Evolutionary conservation across 768 basidiomycete genomes (phyloP), one percentile per base, ranked within the genome.

Genomic region (Cytidiella melzeri): DNA sequence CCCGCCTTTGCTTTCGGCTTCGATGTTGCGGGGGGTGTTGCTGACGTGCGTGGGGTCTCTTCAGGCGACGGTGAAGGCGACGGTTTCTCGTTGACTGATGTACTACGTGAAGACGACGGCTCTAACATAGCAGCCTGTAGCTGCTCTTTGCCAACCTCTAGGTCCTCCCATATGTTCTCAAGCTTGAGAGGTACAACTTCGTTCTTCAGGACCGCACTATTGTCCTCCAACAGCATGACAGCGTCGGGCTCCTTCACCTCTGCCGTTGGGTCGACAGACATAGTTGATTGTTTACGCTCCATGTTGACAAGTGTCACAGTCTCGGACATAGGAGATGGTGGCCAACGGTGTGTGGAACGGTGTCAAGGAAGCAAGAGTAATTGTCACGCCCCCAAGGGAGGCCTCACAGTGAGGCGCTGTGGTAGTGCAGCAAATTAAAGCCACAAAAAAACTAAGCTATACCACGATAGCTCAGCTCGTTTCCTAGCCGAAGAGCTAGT

Each of bases 11-110:
- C 60, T 56, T 66, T 68, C 43, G 64, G 44, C 18, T 60, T 56
- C 11, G 56, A 46, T 23, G 60, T 55, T 5, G 61, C 61, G 18
- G 69, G 67, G 30, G 71, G 63, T 0, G 73, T 68, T 47, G 56
- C 66, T 26, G 67, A 66, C 42, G 59, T 52, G 19, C 48, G 51
- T 6, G 41, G 23, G 25, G 57, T 66, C 50, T 66, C 71, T 20
- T 57, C 42, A 50, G 67, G 67, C 56, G 47, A 58, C 5, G 69
- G 60, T 19, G 46, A 41, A 12, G 47, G n/a, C 12, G 58, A 39
- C n/a, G 47, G 38, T 45, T 57, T 51, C 34, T 47, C 47, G 28
- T 57, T 55, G 5, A 54, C 47, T 1, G 59, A 60, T 21, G 55
- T 39, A 48, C 59, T 62, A 10, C 52, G 52, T 13, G 61, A 57